Evolutionary conservation across 768 basidiomycete genomes (phyloP), one percentile per base, ranked within the genome.

Genomic region (Mrakia gelida): DNA sequence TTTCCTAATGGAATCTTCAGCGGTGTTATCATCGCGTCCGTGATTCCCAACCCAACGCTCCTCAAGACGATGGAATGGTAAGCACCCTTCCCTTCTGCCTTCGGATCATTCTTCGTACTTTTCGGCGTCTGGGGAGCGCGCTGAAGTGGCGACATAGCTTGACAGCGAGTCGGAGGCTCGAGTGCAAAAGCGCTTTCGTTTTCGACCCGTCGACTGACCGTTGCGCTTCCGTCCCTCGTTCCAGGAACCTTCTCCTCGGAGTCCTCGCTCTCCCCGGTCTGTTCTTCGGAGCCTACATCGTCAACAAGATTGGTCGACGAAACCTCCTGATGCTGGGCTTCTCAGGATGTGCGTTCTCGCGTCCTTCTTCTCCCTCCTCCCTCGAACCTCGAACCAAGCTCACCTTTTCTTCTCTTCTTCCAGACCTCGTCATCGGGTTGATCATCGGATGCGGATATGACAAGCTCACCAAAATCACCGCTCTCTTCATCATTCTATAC

Each of bases 401-500:
- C n/a, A n/a, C n/a, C n/a, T n/a, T n/a, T n/a, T n/a, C n/a, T n/a
- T n/a, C n/a, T n/a, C n/a, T n/a, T n/a, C n/a, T n/a, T n/a, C n/a
- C 52, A 54, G 68, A 70, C 41, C 67, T 70, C 34, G 38, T 41
- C 18, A 41, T 70, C 15, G 67, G 67, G 1, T 10, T 41, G 18
- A 70, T 70, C 67, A 70, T 70, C 41, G 90, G 90, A 21, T 83
- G 87, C 61, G 84, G 88, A 0, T 92, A 91, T 81, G 85, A 91
- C 77, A 87, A 86, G 82, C 89, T 92, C 71, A 90, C 88, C 26
- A 85, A 87, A 30, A 89, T 90, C 38, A 87, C 88, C 59, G 89
- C 89, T 7, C 86, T 89, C 13, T 92, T 92, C 81, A 87, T 92
- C 72, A 84, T 92, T 79, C 89, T 92, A 80, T 92, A 91, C 15